Base-by-base conservation (phyloP, 768 basidiomycete species). In the Scleroderma citrinum region DNA sequence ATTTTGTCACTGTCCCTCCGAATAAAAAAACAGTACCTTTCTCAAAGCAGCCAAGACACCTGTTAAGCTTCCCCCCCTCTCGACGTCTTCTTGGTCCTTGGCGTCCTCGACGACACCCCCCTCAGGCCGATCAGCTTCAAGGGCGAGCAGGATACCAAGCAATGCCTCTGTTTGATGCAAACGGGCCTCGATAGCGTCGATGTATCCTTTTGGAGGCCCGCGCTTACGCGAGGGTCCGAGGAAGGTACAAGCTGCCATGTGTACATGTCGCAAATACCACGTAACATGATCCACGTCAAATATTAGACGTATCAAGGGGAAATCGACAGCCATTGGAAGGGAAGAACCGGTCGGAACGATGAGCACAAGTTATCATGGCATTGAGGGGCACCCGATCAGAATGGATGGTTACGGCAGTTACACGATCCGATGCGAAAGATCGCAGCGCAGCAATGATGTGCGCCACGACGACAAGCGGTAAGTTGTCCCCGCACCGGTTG, bases 141-240 rank as follows among this genome's bases (percentile, higher is more conserved):
- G 59, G 39, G 82, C 74, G 34, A 93, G 72, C 46, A 94, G 71
- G 50, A 92, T 85, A 46, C 91, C 92, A 24, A 95, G 73, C 36
- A 95, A 73, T 0, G 92, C 92, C 64, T 95, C 92, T 16, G 91
- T 89, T 61, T 94, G 89, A 57, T 95, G 92, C 5, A 95, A 71
- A 13, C 90, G 81, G 13, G 87, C 87, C 68, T 95, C 92, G 57
- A 95, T 92, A 24, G 91, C 91, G 59, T 94, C 91, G 61, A 95
- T 93, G 72, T 95, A 95, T 1, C 92, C 92, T 61, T 90, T 91
- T n/a, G 89, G 87, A 3, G 87, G 87, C 2, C 91, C 91, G 55
- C 91, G 84, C 62, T 87, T 87, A 56, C 85, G 78, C 12, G 86
- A 87, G 7, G 85, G 85, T 2, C 84, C 85, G 35, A 88, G 73